phyloP scores from a whole-genome alignment of 805 yeast genomes.

The Ogataea pilisensis region DNA sequence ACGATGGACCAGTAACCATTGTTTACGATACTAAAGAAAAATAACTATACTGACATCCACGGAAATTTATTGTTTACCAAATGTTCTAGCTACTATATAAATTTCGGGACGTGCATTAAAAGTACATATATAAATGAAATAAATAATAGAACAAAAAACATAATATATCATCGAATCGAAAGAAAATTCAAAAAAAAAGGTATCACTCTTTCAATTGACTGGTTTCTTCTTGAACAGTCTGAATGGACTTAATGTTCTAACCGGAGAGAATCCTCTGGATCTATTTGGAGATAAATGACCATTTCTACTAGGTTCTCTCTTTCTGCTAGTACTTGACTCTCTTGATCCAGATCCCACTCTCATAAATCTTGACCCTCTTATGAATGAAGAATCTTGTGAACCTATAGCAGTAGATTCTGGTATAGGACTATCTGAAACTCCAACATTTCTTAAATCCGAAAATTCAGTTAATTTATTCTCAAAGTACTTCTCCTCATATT shows the following conservation, averaged over 20 bases:
- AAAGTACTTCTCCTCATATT: background rate
- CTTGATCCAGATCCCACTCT: conserved; percentile 13
- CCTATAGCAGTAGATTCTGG: background rate
- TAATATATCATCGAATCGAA: background rate
- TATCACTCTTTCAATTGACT: background rate
- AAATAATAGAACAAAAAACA: background rate
- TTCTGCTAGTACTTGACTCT: conserved; percentile 4
- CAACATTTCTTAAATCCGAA: background rate
- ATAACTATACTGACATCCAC: conserved; percentile 3
- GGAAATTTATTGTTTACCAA: background rate
- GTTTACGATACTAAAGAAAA: conserved; percentile 64
- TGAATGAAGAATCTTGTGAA: conserved; percentile 5
- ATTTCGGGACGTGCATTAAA: no score
- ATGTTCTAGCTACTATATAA: no score
- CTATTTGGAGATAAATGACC: conserved; percentile 19
- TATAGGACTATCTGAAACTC: background rate
- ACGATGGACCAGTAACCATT: conserved; percentile 93
- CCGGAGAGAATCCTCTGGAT: conserved; percentile 27
- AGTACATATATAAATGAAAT: background rate
- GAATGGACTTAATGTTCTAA: conserved; percentile 31
- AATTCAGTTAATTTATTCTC: background rate
- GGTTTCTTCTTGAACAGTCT: conserved; percentile 20
- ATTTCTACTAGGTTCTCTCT: conserved; percentile 15
- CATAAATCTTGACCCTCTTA: conserved; percentile 23
- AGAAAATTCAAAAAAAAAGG: no score